Evolutionary conservation across 345 rosid genomes (phyloP).

Genomic region (Camelina laxa): DNA sequence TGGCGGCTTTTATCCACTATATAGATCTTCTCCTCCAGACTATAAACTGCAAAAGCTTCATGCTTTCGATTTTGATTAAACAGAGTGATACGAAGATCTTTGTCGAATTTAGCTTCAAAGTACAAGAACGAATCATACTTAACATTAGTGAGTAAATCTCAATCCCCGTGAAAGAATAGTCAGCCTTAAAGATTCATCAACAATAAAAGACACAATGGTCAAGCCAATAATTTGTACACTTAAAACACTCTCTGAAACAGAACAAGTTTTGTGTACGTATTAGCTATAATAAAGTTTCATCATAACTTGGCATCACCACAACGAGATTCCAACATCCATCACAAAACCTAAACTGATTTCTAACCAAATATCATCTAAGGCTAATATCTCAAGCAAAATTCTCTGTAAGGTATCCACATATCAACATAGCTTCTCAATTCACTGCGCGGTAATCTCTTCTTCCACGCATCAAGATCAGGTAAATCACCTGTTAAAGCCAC

Average conservation of each 20-base stretch:
- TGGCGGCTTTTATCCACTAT: not conserved
- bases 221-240: conserved; percentile 16
- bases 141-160: not conserved
- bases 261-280: conserved; percentile 4
- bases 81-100: not conserved
- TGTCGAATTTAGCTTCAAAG: not conserved
- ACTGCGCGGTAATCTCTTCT: conserved; percentile 46
- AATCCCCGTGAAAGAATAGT: conserved; percentile 7
- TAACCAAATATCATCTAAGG: not conserved
- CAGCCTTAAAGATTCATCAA: conserved; percentile 6
- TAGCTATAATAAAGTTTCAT: not conserved
- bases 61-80: not conserved
- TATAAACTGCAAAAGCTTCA: not conserved
- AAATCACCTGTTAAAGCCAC: conserved; percentile 67
- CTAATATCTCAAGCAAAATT: not conserved
- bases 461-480: conserved; percentile 74
- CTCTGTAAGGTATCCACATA: conserved; percentile 61
- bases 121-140: not conserved
- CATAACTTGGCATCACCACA: conserved; percentile 15
- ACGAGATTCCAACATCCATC: not conserved
- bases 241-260: not conserved
- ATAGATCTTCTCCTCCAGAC: conserved; percentile 3
- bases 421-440: conserved; percentile 62
- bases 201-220: conserved; percentile 13
- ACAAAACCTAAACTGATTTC: conserved; percentile 22